Evolutionary conservation across 805 yeast species (phyloP).

Genomic region (Metschnikowia continentalis): DNA sequence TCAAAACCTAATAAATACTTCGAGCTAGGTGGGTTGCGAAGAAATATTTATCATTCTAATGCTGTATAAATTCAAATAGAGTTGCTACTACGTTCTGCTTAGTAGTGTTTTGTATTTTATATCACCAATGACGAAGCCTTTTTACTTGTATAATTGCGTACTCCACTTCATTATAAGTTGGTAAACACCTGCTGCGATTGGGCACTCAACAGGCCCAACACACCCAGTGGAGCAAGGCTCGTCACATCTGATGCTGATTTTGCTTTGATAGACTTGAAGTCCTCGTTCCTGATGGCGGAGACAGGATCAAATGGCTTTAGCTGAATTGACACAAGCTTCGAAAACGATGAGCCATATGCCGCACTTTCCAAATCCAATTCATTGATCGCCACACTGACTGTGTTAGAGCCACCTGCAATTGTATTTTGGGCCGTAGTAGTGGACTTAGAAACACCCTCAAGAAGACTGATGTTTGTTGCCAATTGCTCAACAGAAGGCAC

Average conservation of each 20-base stretch:
- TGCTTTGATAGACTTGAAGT: conserved; percentile 25
- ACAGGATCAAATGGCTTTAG: conserved; percentile 68
- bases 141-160: background rate
- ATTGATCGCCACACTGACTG: conserved; percentile 30
- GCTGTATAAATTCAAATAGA: conserved; percentile 1
- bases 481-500: conserved; percentile 30
- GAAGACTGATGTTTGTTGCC: conserved; percentile 25
- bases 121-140: background rate
- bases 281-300: conserved; percentile 43
- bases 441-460: conserved; percentile 26
- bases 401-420: conserved; percentile 15
- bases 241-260: conserved; percentile 26
- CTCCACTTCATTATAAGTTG: conserved; percentile 1
- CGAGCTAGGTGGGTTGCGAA: background rate
- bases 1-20: conserved; percentile 5
- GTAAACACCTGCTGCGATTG: conserved; percentile 14
- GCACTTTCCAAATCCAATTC: conserved; percentile 59
- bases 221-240: conserved; percentile 22
- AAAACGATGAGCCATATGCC: conserved; percentile 83
- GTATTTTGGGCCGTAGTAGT: conserved; percentile 17
- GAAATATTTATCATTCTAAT: background rate
- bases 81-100: background rate
- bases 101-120: background rate
- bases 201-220: conserved; percentile 25
- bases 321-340: conserved; percentile 63